A percentile compares a stretch with the other conserved stretches of the same genome.
Evolutionary conservation across 163 green algal genomes (phyloP).

Genomic region (Chlorella variabilis): DNA sequence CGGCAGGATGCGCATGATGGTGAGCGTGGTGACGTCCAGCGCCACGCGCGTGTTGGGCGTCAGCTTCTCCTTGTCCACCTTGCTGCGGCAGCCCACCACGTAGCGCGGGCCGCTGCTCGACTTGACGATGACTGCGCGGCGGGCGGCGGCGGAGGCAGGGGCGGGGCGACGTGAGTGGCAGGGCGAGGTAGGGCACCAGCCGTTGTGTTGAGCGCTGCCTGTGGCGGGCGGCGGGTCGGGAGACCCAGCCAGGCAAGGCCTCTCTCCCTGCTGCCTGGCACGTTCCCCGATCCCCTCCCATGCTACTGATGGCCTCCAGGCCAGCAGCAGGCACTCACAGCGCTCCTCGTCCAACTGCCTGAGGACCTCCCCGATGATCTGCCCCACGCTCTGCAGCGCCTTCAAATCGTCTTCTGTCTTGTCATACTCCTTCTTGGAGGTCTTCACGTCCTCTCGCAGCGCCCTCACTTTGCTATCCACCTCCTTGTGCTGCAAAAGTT

Average conservation of each 20-base stretch:
- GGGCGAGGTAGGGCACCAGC: too few species aligned
- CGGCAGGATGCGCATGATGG: constrained; percentile 97
- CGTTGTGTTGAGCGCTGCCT: too few species aligned
- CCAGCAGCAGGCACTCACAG: constrained; percentile 74
- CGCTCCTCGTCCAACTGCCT: constrained; percentile 97
- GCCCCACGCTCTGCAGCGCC: constrained; percentile 98
- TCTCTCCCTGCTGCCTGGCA: too few species aligned
- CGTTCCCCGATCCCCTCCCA: too few species aligned
- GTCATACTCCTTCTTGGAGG: constrained; percentile 93
- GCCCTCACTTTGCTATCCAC: constrained; percentile 49
- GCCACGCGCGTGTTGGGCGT: constrained; percentile 92
- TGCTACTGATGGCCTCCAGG: not conserved
- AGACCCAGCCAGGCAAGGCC: too few species aligned
- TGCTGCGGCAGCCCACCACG: constrained; percentile 96
- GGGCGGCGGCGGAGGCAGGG: not conserved
- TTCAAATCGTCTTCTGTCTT: constrained; percentile 99
- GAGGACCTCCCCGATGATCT: constrained; percentile 99
- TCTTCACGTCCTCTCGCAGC: constrained; percentile 86
- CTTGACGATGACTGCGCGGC: constrained; percentile 99
- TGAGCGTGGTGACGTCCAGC: constrained; percentile 99
- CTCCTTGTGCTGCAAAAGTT: constrained; percentile 50
- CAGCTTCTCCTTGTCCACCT: constrained; percentile 97
- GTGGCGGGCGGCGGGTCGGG: too few species aligned
- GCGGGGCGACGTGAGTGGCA: not conserved
- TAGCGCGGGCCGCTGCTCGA: constrained; percentile 97